Percentiles rank a stretch among this genome's conserved stretches.
phyloP scores from a whole-genome alignment of 441 rosid genomes.

The Arabidopsis lyrata region DNA sequence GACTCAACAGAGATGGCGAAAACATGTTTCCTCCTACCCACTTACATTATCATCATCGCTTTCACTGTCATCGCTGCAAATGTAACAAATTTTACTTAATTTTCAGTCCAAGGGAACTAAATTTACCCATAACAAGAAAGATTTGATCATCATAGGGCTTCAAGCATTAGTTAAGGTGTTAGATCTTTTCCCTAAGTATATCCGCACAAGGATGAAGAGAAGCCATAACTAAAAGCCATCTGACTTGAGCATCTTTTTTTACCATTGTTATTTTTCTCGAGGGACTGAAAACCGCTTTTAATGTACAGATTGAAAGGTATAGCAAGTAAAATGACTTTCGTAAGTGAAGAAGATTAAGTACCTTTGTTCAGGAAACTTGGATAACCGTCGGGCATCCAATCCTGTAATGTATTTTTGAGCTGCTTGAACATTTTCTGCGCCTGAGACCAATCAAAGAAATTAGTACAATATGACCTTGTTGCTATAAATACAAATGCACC shows the following conservation, averaged over 20 bases:
- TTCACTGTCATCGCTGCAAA: slow-evolving; percentile 86
- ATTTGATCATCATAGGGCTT: neutral
- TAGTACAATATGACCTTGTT: neutral
- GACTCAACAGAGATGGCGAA: slow-evolving; percentile 18
- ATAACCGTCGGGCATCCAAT: slow-evolving; percentile 91
- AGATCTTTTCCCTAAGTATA: neutral
- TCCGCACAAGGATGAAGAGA: neutral
- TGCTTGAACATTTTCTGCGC: slow-evolving; percentile 79
- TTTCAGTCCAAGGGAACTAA: neutral
- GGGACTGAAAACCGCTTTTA: too few relatives aligned
- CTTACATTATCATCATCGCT: slow-evolving; percentile 73
- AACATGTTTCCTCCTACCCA: slow-evolving; percentile 49
- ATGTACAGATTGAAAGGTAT: too few relatives aligned
- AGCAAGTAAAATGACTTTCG: neutral
- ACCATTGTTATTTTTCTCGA: too few relatives aligned
- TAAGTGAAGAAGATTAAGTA: slow-evolving; percentile 38
- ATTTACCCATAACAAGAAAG: slow-evolving; percentile 7
- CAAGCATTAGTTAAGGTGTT: neutral
- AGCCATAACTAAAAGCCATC: too few relatives aligned
- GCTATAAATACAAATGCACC: slow-evolving; percentile 2
- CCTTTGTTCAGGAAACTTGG: slow-evolving; percentile 87
- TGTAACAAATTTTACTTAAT: slow-evolving; percentile 1
- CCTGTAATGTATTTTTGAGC: slow-evolving; percentile 96
- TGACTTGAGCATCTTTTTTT: too few relatives aligned
- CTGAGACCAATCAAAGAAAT: slow-evolving; percentile 45